Evolutionary conservation across 2,329 filamentous ascomycete species (phyloP), one percentile per base, ranked within the genome.

Genomic region (Venturia pyrina): DNA sequence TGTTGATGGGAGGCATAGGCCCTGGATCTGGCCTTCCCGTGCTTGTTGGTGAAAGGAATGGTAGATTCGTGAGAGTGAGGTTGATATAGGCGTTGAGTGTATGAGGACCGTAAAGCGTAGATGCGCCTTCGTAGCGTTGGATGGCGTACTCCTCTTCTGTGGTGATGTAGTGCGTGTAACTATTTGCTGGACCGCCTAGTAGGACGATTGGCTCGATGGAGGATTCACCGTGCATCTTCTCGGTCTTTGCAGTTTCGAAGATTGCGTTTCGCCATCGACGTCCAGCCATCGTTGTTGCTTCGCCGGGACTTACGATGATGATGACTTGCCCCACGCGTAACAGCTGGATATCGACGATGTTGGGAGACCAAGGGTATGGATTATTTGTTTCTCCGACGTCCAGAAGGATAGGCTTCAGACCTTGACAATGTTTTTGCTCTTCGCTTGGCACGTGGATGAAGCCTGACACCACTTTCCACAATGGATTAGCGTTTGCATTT

Each of bases 61-160:
- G 82, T 3, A 95, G 83, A 74, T 89, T 86, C 0, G 82, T 83
- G n/a, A 92, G 80, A 0, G 91, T 93, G 56, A 93, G 81, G 75
- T 96, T 93, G 78, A 97, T 90, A 78, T 95, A 95, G 0, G 92
- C 93, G 44, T 89, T 85, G 13, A 97, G 83, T 0, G 91, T 90
- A 75, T 92, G 86, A 1, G 84, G 89, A 0, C 93, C 93, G 74
- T 90, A 95, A 1, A 98, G 85, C 0, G 93, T 98, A 7, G 89
- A 93, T 0, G 91, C 93, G n/a, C 93, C 93, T 78, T 98, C 93
- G 77, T 97, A 97, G 11, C 93, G 88, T 78, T 97, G 93, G 59
- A 95, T 81, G 15, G 79, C 78, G 74, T 95, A 96, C 75, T 96
- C 90, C 74, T 96, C 90, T 37, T 87, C 83, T 0, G 91, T 93